Conservation (phyloP, 768 basidiomycete species). For the Leccinum arenicola region DNA sequence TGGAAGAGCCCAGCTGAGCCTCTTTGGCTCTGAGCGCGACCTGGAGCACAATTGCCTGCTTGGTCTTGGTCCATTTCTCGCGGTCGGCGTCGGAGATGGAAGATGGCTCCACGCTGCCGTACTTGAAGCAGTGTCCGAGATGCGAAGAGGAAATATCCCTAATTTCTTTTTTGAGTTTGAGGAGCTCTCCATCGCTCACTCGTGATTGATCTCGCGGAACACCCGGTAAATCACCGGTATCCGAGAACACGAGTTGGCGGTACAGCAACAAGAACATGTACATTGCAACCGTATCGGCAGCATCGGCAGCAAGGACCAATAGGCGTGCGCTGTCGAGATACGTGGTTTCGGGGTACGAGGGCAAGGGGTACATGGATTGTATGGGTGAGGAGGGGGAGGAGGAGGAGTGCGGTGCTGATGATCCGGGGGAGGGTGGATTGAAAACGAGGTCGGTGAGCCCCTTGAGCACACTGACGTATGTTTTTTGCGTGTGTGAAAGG, state of each 20-base stretch:
- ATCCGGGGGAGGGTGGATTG: constrained; percentile 42
- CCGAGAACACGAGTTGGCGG: constrained; percentile 65
- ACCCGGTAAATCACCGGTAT: constrained; percentile 32
- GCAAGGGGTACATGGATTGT: constrained; percentile 33
- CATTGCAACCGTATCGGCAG: constrained; percentile 67
- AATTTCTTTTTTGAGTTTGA: constrained; percentile 70
- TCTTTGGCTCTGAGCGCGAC: constrained; percentile 67
- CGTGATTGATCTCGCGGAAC: constrained; percentile 33
- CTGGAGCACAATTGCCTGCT: constrained; percentile 71
- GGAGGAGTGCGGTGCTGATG: constrained; percentile 29
- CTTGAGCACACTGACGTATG: constrained; percentile 54
- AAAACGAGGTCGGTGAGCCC: constrained; percentile 68
- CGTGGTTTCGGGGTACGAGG: constrained; percentile 70
- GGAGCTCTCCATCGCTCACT: constrained; percentile 52
- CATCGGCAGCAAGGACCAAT: constrained; percentile 62
- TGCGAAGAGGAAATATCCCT: constrained; percentile 59
- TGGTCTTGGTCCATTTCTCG: constrained; percentile 53
- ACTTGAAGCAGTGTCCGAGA: constrained; percentile 58
- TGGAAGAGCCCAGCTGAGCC: constrained; percentile 28
- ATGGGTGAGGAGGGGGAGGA: constrained; percentile 27
- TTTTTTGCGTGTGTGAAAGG: constrained; percentile 42
- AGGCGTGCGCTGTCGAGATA: constrained; percentile 79
- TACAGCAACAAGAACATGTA: constrained; percentile 83
- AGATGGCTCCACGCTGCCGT: constrained; percentile 25
- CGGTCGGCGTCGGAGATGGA: constrained; percentile 36